Evolutionary conservation across 2,329 filamentous ascomycete genomes (phyloP), one percentile per base, ranked within the genome.

Genomic region (Lecanicillium sp.): DNA sequence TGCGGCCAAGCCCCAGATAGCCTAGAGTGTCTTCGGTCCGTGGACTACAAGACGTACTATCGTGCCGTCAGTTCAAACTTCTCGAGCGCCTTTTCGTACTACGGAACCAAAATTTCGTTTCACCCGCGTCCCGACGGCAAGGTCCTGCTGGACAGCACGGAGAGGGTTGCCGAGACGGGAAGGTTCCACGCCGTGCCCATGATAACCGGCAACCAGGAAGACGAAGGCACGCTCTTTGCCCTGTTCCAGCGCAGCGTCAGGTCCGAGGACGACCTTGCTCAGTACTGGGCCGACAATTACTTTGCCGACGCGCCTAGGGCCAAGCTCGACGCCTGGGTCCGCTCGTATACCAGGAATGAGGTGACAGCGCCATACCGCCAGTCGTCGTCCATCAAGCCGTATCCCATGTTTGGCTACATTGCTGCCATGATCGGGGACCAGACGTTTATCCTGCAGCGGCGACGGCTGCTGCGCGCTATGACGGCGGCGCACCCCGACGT

Each of bases 211-310:
- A 77, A 88, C 58, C 84, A 89, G 62, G 86, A 90, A 67, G 87
- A 91, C 59, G 87, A 91, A 63, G 86, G 86, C 19, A 89, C 86
- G 0, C 64, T 90, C 2, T 89, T 90, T 60, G 72, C 81, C 4
- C 69, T 90, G 27, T 83, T 84, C 62, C 84, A 87, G 54, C 60
- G 65, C 27, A 88, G 89, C 61, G 67, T 90, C 44, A 86, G 78
- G 7, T 84, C 74, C 1, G 79, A 73, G 0, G 65, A 66, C 1
- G 66, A 80, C 6, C 55, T 90, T 0, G 72, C 80, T 24, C 66
- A 73, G 15, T 91, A 91, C 58, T 65, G 93, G 17, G 58, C 66
- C 2, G 59, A 65, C 1, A 53, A 78, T 44, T 85, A 79, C 69
- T 90, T 88, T 70, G 63, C 72, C 26, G 61, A 69, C 21, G 77